Evolutionary conservation across 2,329 filamentous ascomycete genomes (phyloP), one percentile per base, ranked within the genome.

Genomic region (Colletotrichum lentis): DNA sequence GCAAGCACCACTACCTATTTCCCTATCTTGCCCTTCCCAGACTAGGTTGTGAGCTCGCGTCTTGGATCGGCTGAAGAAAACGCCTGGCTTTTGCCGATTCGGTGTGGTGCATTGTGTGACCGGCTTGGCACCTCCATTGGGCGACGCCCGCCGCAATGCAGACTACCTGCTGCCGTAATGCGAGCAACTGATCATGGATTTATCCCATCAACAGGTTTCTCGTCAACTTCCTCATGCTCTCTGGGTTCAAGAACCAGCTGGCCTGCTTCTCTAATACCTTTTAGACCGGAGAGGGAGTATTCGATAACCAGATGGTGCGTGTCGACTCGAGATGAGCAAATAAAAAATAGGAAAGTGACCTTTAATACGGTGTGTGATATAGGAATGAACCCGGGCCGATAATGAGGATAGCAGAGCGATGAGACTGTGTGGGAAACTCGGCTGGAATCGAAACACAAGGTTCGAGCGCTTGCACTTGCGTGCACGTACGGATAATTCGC

Each of bases 381-480:
- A 41, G 12, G 24, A 31, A n/a, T 22, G 54, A 54, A 54, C 22
- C 22, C 39, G 57, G 39, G 39, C 24, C 46, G 56, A 47, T n/a
- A 6, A n/a, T 18, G 20, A 22, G n/a, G 47, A 53, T 31, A 53
- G 24, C 24, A 44, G 31, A 16, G 46, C 44, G 12, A 43, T 20
- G 47, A 43, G 56, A 24, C 41, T n/a, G 35, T 7, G 18, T 11
- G 14, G 12, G 37, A 56, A 60, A 61, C 43, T 43, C 55, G 56
- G 39, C 43, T 31, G 55, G 18, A 65, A 60, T 68, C 55, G 62
- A 53, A 65, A 60, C 43, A 56, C 50, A 46, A 60, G 65, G 65
- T 68, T 59, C 65, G 54, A 68, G 65, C 65, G 62, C 65, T 55
- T 68, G 54, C 65, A 59, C 22, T 63, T 55, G 60, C 35, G 12